Evolutionary conservation across 75 land plant genomes (phyloP), one percentile per base, ranked within the genome.

Genomic region (Azolla pinnata): DNA sequence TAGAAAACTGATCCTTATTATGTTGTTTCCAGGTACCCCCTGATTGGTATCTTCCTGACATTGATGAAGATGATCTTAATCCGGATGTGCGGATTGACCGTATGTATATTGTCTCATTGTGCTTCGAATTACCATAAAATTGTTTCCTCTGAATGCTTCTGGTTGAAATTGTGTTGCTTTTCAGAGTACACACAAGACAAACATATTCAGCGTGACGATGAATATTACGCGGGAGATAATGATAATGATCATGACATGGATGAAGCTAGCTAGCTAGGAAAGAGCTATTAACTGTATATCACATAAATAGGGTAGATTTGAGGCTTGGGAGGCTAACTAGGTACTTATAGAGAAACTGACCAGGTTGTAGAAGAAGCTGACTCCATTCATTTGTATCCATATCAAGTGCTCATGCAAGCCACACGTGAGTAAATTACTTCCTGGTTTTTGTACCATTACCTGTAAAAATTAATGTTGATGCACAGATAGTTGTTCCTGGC

Each of bases 31-130:
- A 83, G 99, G 88, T 95, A 53, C 99, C 99, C 14, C 97, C 99
- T 49, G 99, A 95, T 65, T 83, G 81, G n/a, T 95, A 90, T 54
- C 64, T 95, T 47, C 99, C 99, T 40, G 99, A 95, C 48, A 79
- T 86, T 70, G 88, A 90, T 78, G 99, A 95, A 60, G 99, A 90
- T 67, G 86, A 81, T 46, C 64, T 67, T 27, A 82, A 95, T 66
- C 91, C 88, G 23, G 99, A 95, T 77, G 88, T 83, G 62, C 87
- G 97, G 1, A 61, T 81, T 17, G 72, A 86, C 62, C 97, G 99
- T 95, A 82, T 83, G 99, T 10, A 52, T 52, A 26, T 52, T 3
- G 21, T 48, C 18, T 8, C 18, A 48, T 17, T 38, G 42, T 71
- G 27, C 1, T 10, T 19, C 29, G 1, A 26, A 17, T 40, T 10